Evolutionary conservation across 2,329 filamentous ascomycete species (phyloP).

Genomic region (Chaetomiaceae sp.): DNA sequence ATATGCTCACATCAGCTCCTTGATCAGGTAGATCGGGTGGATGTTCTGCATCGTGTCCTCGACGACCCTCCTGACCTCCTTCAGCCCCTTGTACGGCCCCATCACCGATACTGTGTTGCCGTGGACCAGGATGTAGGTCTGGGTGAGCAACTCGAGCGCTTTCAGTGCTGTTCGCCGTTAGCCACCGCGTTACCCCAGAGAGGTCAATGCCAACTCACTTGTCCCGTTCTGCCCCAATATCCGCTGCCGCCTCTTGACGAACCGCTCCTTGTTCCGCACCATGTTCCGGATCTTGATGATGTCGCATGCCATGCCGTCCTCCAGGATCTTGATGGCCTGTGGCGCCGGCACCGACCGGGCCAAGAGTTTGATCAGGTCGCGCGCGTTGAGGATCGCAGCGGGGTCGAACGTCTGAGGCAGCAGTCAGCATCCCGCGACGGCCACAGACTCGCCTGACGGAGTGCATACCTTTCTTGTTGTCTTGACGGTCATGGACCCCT

Average conservation of each 20-base stretch:
- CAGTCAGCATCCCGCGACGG: neutral
- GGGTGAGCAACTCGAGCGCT: slow-evolving; percentile 84
- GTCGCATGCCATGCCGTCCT: slow-evolving; percentile 88
- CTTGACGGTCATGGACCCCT: slow-evolving; percentile 95
- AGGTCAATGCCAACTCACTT: slow-evolving; percentile 42
- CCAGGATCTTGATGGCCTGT: slow-evolving; percentile 89
- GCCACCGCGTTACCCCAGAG: neutral
- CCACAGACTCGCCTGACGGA: neutral
- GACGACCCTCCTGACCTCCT: slow-evolving; percentile 83
- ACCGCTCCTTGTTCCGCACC: slow-evolving; percentile 89
- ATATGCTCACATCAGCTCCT: slow-evolving; percentile 25
- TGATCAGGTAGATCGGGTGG: slow-evolving; percentile 77
- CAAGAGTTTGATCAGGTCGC: slow-evolving; percentile 90
- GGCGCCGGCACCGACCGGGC: slow-evolving; percentile 88
- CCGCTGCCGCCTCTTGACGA: slow-evolving; percentile 88
- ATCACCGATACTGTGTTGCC: slow-evolving; percentile 92
- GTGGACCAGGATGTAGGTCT: slow-evolving; percentile 91
- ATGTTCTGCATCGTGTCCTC: slow-evolving; percentile 97
- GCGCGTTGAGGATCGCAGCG: slow-evolving; percentile 85
- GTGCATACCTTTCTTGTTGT: slow-evolving; percentile 72
- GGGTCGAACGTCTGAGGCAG: slow-evolving; percentile 70
- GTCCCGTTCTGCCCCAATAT: slow-evolving; percentile 88
- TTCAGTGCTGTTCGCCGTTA: slow-evolving; percentile 53
- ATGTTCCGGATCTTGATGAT: slow-evolving; percentile 92
- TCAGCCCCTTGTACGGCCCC: slow-evolving; percentile 88